phyloP scores from a whole-genome alignment of 306 rosid species.

The Lupinus albus region DNA sequence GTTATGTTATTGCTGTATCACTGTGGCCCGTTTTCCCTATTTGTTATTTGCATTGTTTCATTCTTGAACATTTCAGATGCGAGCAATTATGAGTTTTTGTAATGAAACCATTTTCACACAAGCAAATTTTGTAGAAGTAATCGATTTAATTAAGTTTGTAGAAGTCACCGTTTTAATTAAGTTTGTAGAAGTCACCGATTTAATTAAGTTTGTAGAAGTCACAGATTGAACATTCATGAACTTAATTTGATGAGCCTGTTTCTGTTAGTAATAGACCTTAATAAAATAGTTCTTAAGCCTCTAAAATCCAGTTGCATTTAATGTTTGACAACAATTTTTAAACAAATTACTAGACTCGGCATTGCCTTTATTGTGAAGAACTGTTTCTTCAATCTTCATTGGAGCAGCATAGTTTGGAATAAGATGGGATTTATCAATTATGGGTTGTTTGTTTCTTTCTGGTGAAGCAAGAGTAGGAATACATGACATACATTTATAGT shows the following conservation, averaged over 20 bases:
- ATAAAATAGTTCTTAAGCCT: background rate
- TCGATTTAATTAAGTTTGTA: background rate
- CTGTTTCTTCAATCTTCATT: constrained; percentile 4
- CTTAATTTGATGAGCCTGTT: background rate
- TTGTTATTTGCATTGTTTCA: constrained; percentile 16
- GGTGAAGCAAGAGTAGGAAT: constrained; percentile 5
- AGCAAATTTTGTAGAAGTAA: background rate
- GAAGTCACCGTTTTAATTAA: background rate
- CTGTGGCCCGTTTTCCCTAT: no score
- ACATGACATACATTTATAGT: background rate
- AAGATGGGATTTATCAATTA: constrained; percentile 18
- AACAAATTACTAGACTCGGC: constrained; percentile 2
- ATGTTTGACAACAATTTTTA: constrained; percentile 16
- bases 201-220: no score
- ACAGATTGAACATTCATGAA: no score
- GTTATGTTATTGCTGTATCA: no score
- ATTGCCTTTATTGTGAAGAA: background rate
- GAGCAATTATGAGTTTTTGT: background rate
- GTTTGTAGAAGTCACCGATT: background rate
- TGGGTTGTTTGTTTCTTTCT: constrained; percentile 1
- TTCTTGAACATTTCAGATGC: constrained; percentile 29
- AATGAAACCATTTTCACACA: constrained; percentile 23
- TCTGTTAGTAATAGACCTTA: background rate
- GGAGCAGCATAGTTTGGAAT: background rate
- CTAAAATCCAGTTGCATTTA: constrained; percentile 17